Percentiles rank a stretch among this genome's conserved stretches.
These are phyloP conservation scores for Micromonas pusilla DNA, from an alignment of 139 green algal species.

Conservation along the genomic window DNA sequence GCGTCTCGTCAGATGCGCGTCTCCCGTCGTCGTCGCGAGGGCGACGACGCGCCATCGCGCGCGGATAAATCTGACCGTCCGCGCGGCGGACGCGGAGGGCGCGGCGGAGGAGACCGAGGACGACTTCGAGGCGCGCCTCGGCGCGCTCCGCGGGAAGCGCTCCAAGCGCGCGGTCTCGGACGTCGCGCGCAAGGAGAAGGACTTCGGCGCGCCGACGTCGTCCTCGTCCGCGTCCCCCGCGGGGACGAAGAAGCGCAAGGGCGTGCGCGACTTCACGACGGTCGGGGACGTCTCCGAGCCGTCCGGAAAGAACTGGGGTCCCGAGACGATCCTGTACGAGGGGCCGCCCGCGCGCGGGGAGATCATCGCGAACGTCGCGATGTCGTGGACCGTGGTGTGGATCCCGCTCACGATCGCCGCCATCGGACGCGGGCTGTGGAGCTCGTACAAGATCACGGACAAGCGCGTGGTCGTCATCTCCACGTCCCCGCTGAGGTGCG, in stretches of 20 bases:
- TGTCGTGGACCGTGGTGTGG: constrained; percentile 36
- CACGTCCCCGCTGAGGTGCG: constrained; percentile 24
- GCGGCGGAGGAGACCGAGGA: constrained; percentile 4
- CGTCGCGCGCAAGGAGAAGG: background rate
- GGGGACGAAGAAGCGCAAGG: background rate
- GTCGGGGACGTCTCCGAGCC: background rate
- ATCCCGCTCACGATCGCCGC: constrained; percentile 35
- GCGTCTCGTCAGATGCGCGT: no score
- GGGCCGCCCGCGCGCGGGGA: constrained; percentile 31
- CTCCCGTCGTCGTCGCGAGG: no score
- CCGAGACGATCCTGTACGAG: constrained; percentile 34
- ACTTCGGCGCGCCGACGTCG: background rate
- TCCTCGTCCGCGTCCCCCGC: no score
- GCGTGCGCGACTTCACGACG: constrained; percentile 19
- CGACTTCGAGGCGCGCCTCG: constrained; percentile 23
- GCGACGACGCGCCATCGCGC: no score
- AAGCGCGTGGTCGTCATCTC: constrained; percentile 33
- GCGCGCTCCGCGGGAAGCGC: constrained; percentile 16
- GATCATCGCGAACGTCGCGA: constrained; percentile 34
- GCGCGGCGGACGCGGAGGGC: background rate
- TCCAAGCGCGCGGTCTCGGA: constrained; percentile 21
- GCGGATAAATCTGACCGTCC: background rate
- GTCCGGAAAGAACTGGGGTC: background rate
- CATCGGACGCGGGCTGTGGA: constrained; percentile 23
- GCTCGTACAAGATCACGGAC: constrained; percentile 41